Evolutionary conservation across 345 rosid genomes (phyloP).

Genomic region (Leavenworthia alabamica): DNA sequence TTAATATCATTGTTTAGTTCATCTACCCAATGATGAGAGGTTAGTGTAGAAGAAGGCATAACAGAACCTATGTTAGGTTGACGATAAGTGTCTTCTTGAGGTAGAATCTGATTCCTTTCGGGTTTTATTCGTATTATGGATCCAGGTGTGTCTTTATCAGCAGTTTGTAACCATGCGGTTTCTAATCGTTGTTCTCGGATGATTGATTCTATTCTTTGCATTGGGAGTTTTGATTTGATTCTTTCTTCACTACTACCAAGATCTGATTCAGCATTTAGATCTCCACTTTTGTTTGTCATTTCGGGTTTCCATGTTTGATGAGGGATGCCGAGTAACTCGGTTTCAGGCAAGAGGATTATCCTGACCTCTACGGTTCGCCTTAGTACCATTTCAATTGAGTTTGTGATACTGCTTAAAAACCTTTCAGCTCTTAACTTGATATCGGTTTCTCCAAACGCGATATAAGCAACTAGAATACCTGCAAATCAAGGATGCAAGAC

Average conservation of each 20-base stretch:
- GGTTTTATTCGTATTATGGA: slow-evolving; percentile 56
- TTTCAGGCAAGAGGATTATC: slow-evolving; percentile 57
- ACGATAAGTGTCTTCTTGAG: slow-evolving; percentile 56
- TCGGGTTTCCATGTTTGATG: slow-evolving; percentile 28
- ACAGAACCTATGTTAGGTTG: slow-evolving; percentile 45
- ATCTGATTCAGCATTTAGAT: slow-evolving; percentile 33
- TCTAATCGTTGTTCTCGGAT: slow-evolving; percentile 90
- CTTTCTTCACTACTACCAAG: slow-evolving; percentile 35
- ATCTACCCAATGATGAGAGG: slow-evolving; percentile 67
- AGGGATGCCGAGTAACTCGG: slow-evolving; percentile 36
- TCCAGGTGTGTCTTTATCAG: slow-evolving; percentile 77
- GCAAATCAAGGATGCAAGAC: slow-evolving; percentile 22
- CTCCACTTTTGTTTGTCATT: slow-evolving; percentile 39
- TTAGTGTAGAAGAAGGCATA: slow-evolving; percentile 43
- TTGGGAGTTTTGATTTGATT: slow-evolving; percentile 53
- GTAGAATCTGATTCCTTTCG: slow-evolving; percentile 84
- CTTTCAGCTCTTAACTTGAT: slow-evolving; percentile 83
- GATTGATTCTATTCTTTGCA: slow-evolving; percentile 91
- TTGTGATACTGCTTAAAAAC: slow-evolving; percentile 88
- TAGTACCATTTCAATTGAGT: slow-evolving; percentile 79
- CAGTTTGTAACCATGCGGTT: slow-evolving; percentile 93
- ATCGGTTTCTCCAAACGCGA: slow-evolving; percentile 60
- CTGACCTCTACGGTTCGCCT: slow-evolving; percentile 79
- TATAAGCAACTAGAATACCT: slow-evolving; percentile 73
- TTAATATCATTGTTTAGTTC: slow-evolving; percentile 63